Base-by-base conservation (phyloP, 1,139 yeast genomes). In the Taiozyma sp. region DNA sequence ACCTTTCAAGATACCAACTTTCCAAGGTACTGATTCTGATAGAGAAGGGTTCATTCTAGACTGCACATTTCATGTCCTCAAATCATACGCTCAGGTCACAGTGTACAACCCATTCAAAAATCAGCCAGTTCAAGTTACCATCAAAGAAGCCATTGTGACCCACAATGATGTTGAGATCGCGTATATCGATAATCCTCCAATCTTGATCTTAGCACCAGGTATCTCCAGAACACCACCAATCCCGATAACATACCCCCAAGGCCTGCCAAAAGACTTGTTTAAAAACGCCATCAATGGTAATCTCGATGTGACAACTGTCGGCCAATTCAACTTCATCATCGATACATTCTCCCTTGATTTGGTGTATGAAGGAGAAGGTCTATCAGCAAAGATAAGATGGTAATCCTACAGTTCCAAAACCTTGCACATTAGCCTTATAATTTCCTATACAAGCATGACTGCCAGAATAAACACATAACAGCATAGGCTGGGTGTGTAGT, bases 81-180 rank as follows among this genome's bases (percentile, higher is more conserved):
- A 75, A 2, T 76, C 83, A 0, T 81, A 79, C 49, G 72, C 80
- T 9, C 83, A 80, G 56, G 58, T 81, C 48, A 72, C 74, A 1
- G 66, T 81, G 0, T 79, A 62, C 62, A 82, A 82, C 54, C 87
- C 87, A 0, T 58, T 81, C 1, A 51, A 57, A 13, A 80, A 81
- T 56, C 62, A 70, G 9, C 75, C 71, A 22, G 62, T 78, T 1
- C 57, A 63, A n/a, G 65, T 78, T 7, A 67, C 67, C 22, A 64
- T 82, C 22, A 59, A 68, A 28, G 70, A 71, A 47, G 83, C 79
- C 3, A 71, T 68, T 48, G 86, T 84, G 0, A 65, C 68, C 4
- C 71, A 73, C 54, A 73, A 78, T 38, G 81, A 72, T 2, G 67
- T 70, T 3, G 65, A 70, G 2, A 62, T 82, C 48, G 87, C 83